These are phyloP conservation scores for Conoideocrella luteorostrata DNA, from an alignment of 2,329 filamentous ascomycete species.

Conservation along the genomic window DNA sequence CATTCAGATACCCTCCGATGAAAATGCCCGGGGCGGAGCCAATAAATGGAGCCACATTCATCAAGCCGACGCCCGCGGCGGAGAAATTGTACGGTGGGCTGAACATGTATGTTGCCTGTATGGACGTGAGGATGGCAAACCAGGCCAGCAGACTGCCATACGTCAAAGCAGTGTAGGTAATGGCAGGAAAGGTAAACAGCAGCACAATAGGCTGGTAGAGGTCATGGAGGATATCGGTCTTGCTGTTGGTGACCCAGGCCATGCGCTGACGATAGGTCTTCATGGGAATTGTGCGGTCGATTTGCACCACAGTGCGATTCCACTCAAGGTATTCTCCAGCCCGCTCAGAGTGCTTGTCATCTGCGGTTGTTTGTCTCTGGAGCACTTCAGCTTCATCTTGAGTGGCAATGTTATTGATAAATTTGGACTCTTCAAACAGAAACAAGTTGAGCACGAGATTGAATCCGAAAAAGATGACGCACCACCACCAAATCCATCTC, in stretches of 20 bases:
- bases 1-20: constrained; percentile 30
- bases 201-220: constrained; percentile 13
- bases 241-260: constrained; percentile 15
- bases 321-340: neutral
- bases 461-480: constrained; percentile 7
- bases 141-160: constrained; percentile 31
- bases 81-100: constrained; percentile 24
- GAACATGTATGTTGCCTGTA: constrained; percentile 18
- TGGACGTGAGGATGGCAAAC: constrained; percentile 21
- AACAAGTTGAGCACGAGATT: constrained; percentile 5
- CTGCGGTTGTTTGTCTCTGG: neutral
- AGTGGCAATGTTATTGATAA: neutral
- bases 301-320: neutral
- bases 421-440: constrained; percentile 9
- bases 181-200: constrained; percentile 21
- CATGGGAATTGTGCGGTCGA: constrained; percentile 8
- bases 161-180: constrained; percentile 32
- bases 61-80: constrained; percentile 17
- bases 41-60: constrained; percentile 24
- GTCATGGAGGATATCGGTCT: constrained; percentile 8
- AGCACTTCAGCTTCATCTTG: neutral
- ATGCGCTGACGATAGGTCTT: constrained; percentile 15
- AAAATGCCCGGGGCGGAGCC: constrained; percentile 30
- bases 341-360: neutral
- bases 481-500: constrained; percentile 22